Evolutionary conservation across 2,329 filamentous ascomycete genomes (phyloP), one percentile per base, ranked within the genome.

Genomic region (Didymella exigua): DNA sequence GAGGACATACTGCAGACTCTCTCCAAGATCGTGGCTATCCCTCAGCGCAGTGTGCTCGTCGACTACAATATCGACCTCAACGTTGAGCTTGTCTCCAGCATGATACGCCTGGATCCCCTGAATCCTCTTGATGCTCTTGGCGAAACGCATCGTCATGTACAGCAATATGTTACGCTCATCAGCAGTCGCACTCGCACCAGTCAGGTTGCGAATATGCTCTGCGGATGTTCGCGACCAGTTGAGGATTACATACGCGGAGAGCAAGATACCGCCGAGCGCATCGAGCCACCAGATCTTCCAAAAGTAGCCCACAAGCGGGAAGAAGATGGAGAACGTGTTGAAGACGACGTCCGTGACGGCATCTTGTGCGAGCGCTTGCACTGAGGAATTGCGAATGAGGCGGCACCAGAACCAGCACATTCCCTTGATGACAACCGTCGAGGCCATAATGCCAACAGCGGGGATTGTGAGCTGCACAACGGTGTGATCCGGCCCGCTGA

Each of bases 91-190:
- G 73, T 95, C 91, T 23, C 91, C 91, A 0, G 88, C 87, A 68
- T 96, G 91, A 71, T 95, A 96, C 2, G 91, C 91, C 63, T 92
- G 88, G 51, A 95, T 78, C 27, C 91, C 91, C 71, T 95, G 91
- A 57, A 96, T 95, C 71, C 91, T 88, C 68, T 86, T 86, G 69
- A 97, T 96, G 11, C 89, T 89, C 63, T 89, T 91, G 40, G 92
- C 92, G 71, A 96, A 96, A 18, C 93, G 89, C 89, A 96, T 96
- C 1, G 92, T 95, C 63, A 96, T 83, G 76, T 97, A 97, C 1
- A 96, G 81, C 19, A 96, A 76, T 41, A 96, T 85, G 70, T 95
- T 96, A 26, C 92, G 84, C 77, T 95, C 88, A 65, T 93, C 90
- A 0, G 90, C 87, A 1, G 87, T 86, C 5, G 90, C 90, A 0